Conservation (phyloP, 1,284 basidiomycete genomes). For the Ustilago curta region DNA sequence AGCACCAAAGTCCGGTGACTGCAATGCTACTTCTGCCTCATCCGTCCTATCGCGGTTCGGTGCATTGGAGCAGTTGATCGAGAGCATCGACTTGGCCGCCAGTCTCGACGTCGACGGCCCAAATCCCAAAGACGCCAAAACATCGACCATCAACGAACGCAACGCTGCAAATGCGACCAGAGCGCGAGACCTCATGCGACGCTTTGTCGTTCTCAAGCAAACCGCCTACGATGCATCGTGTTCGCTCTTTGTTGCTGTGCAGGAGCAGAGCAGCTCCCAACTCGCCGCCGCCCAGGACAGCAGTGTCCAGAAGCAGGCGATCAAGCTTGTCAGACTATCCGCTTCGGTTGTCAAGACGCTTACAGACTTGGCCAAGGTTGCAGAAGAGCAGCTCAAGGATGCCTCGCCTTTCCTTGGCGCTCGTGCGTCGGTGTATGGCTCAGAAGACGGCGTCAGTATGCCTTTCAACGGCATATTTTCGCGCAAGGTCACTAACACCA, state of each 20-base stretch:
- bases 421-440: conserved; percentile 54
- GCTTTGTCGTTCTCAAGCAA: conserved; percentile 54
- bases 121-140: conserved; percentile 13
- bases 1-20: not conserved
- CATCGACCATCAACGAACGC: conserved; percentile 39
- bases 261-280: conserved; percentile 27
- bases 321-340: conserved; percentile 26
- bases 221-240: conserved; percentile 49
- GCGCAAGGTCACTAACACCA: conserved; percentile 33
- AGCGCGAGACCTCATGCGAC: conserved; percentile 45
- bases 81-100: conserved; percentile 59
- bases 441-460: conserved; percentile 38
- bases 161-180: conserved; percentile 31
- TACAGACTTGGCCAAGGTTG: conserved; percentile 34
- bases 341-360: conserved; percentile 29
- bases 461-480: conserved; percentile 40
- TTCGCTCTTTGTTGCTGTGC: conserved; percentile 42
- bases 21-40: not conserved
- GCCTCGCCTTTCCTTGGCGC: conserved; percentile 52
- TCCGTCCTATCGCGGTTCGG: conserved; percentile 29
- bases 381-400: conserved; percentile 51
- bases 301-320: conserved; percentile 2
- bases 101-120: conserved; percentile 60
- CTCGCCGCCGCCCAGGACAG: not conserved
- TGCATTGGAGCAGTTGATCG: conserved; percentile 38